These are phyloP conservation scores for Vachellia pachyceras DNA, from an alignment of 306 rosid species.

Conservation along the genomic window DNA sequence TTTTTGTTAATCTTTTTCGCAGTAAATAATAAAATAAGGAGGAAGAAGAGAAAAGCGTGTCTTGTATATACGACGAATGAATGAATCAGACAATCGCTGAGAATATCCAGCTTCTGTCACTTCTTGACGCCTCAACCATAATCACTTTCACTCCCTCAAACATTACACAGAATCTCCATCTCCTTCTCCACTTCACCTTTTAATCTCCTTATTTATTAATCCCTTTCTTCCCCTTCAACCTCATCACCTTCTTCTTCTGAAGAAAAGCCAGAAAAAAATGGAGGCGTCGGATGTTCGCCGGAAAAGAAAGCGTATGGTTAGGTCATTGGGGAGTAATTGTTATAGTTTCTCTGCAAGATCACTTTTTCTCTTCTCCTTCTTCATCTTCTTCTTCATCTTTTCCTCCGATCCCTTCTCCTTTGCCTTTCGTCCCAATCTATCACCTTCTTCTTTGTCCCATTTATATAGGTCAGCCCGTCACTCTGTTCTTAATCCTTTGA, in stretches of 20 bases:
- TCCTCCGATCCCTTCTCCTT: slow-evolving; percentile 59
- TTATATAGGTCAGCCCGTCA: slow-evolving; percentile 60
- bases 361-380: slow-evolving; percentile 64
- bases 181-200: not conserved
- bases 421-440: slow-evolving; percentile 58
- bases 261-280: slow-evolving; percentile 42
- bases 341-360: slow-evolving; percentile 53
- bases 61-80: not conserved
- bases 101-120: not conserved
- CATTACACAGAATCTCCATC: not conserved
- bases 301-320: slow-evolving; percentile 60
- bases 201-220: not conserved
- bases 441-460: slow-evolving; percentile 59
- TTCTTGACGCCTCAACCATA: not conserved
- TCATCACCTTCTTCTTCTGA: not conserved
- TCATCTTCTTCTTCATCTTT: slow-evolving; percentile 50
- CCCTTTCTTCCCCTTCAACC: not conserved
- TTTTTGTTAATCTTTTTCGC: not conserved
- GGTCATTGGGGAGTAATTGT: slow-evolving; percentile 41
- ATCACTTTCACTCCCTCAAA: not conserved
- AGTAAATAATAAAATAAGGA: not conserved
- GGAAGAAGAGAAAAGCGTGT: not conserved
- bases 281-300: slow-evolving; percentile 70
- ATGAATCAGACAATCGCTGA: not conserved
- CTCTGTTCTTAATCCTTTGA: slow-evolving; percentile 61